These are phyloP conservation scores for Suhomyces maxii DNA, from an alignment of 1,139 yeast species.

Conservation along the genomic window DNA sequence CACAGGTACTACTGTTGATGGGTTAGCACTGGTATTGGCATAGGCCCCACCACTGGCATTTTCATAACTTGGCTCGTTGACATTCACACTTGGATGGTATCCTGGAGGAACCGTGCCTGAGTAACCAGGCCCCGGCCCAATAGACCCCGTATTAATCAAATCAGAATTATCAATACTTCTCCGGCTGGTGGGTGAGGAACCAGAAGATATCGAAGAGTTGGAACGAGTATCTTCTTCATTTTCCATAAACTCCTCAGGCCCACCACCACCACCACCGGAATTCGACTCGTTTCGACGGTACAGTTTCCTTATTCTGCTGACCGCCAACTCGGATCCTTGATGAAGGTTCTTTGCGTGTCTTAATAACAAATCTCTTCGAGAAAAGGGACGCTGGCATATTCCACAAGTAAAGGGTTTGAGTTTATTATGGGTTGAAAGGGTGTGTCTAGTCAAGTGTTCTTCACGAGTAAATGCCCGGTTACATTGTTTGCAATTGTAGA, in stretches of 20 bases:
- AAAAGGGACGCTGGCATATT: slow-evolving; percentile 31
- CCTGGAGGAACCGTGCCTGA: too few relatives aligned
- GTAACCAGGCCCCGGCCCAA: background rate
- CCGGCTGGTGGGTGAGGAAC: slow-evolving; percentile 8
- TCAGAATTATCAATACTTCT: slow-evolving; percentile 13
- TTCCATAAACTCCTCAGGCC: slow-evolving; percentile 1
- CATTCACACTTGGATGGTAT: too few relatives aligned
- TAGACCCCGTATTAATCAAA: slow-evolving; percentile 1
- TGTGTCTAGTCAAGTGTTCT: slow-evolving; percentile 49
- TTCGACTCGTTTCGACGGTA: slow-evolving; percentile 24
- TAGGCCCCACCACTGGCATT: background rate
- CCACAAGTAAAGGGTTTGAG: slow-evolving; percentile 44
- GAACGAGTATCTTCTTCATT: slow-evolving; percentile 3
- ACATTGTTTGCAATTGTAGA: slow-evolving; percentile 45
- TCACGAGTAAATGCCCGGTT: slow-evolving; percentile 50
- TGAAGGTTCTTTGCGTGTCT: slow-evolving; percentile 36
- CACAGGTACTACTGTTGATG: background rate
- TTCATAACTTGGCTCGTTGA: background rate
- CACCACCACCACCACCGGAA: too few relatives aligned
- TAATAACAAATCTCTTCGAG: slow-evolving; percentile 31
- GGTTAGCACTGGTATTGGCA: too few relatives aligned
- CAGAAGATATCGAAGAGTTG: slow-evolving; percentile 1
- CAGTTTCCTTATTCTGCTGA: slow-evolving; percentile 45
- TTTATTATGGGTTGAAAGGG: slow-evolving; percentile 47
- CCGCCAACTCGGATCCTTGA: slow-evolving; percentile 39